Evolutionary conservation across 1,139 yeast species (phyloP), one percentile per base, ranked within the genome.

Genomic region (Candida neerlandica): DNA sequence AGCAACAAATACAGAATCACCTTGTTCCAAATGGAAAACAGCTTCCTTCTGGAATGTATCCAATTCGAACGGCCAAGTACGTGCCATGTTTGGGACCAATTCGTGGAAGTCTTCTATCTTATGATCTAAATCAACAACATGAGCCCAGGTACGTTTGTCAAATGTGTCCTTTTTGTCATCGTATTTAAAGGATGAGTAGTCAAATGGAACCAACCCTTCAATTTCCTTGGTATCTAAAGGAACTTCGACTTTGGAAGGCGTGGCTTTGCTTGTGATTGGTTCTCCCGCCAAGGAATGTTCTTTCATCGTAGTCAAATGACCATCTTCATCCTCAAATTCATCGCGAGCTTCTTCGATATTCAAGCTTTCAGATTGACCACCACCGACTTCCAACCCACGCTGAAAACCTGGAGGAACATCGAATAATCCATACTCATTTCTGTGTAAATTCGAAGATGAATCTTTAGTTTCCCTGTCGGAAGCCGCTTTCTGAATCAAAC

Each of bases 41-140:
- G 99, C 97, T 62, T 95, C 97, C 64, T 95, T 92, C 68, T 94
- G 99, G 71, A 94, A 94, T 30, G 91, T 89, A 72, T 94, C 99
- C 51, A 94, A 77, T 57, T 88, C 92, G 61, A 94, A 94, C 0
- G 99, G 98, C 86, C 94, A 95, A 35, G 81, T 84, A 48, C 96
- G 78, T 1, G 99, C 99, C 76, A 92, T 92, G 53, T 89, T 85
- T 1, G 99, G 99, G 9, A 94, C 92, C 51, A 94, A 73, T 57
- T 91, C 96, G 15, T 80, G 76, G 61, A 94, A 95, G 65, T 95
- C 91, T 35, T 86, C 89, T 52, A 94, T 81, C 51, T 80, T 82
- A 60, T 90, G 96, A 61, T 89, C 84, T 46, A 94, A 73, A 61
- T 94, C 97, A 16, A 94, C 97, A 44, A 89, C 83, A 69, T 94